These are phyloP conservation scores for Physaria fendleri DNA, from an alignment of 345 rosid genomes.

Conservation along the genomic window DNA sequence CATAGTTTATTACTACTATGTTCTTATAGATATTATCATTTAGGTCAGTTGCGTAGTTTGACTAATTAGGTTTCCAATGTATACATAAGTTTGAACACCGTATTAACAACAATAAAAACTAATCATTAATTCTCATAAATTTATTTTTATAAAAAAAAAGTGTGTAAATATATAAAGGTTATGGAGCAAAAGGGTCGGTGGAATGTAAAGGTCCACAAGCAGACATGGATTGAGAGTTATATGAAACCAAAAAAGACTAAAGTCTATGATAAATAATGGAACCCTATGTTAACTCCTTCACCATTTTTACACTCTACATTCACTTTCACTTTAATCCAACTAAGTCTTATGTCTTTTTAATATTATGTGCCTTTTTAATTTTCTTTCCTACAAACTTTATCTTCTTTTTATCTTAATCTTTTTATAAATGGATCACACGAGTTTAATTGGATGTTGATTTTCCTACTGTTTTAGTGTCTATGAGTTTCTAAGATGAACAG, in stretches of 20 bases:
- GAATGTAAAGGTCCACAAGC: constrained; percentile 42
- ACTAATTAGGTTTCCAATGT: neutral
- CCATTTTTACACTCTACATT: constrained; percentile 13
- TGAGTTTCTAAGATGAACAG: constrained; percentile 1
- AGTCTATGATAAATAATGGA: constrained; percentile 40
- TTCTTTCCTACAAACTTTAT: constrained; percentile 9
- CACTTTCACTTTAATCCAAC: constrained; percentile 7
- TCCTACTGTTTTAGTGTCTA: neutral
- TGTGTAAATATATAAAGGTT: neutral
- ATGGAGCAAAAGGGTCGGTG: constrained; percentile 26
- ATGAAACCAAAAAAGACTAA: constrained; percentile 48
- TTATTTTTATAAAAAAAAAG: neutral
- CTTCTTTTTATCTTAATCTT: neutral
- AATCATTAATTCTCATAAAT: neutral
- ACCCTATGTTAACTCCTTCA: constrained; percentile 48
- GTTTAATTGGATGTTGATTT: constrained; percentile 1
- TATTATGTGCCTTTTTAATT: constrained; percentile 18
- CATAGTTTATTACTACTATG: neutral
- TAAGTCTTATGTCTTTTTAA: constrained; percentile 23
- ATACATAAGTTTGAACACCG: neutral
- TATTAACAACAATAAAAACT: neutral
- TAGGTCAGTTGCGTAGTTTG: neutral
- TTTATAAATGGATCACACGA: neutral
- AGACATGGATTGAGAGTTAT: constrained; percentile 48
- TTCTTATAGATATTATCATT: neutral